Percentiles rank a stretch among this genome's conserved stretches.
phyloP scores from a whole-genome alignment of 2,329 filamentous ascomycete species.

The Neonectria ditissima region DNA sequence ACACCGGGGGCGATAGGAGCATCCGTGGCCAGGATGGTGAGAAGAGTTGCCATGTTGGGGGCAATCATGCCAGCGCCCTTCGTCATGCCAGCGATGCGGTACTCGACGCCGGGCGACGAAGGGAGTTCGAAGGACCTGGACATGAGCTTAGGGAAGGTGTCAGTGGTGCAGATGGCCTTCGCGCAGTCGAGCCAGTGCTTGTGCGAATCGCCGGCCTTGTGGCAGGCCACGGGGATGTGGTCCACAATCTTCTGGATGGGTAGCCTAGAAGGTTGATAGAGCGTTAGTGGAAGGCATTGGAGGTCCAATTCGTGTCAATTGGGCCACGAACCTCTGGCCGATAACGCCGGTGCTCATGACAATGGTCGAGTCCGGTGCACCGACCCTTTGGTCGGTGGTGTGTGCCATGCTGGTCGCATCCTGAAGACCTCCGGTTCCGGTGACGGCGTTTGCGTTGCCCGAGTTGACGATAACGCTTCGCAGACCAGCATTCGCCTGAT shows the following conservation, averaged over 20 bases:
- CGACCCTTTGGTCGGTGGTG: constrained; percentile 75
- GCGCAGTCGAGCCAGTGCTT: constrained; percentile 89
- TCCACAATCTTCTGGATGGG: constrained; percentile 91
- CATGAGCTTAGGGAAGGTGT: constrained; percentile 96
- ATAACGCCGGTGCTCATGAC: constrained; percentile 99
- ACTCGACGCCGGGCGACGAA: constrained; percentile 79
- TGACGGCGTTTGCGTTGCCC: constrained; percentile 97
- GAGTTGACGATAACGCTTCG: constrained; percentile 92
- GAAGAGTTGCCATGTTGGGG: constrained; percentile 97
- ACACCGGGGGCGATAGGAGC: constrained; percentile 78
- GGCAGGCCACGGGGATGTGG: constrained; percentile 82
- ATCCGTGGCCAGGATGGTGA: constrained; percentile 93
- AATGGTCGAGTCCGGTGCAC: constrained; percentile 71
- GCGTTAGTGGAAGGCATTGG: constrained; percentile 28
- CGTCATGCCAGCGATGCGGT: constrained; percentile 92
- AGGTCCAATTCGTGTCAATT: constrained; percentile 19
- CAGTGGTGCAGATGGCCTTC: constrained; percentile 95
- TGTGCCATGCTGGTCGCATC: constrained; percentile 88
- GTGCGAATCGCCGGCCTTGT: constrained; percentile 78
- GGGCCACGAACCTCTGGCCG: constrained; percentile 76
- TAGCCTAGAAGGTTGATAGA: constrained; percentile 65
- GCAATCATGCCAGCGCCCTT: constrained; percentile 99
- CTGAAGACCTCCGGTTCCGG: constrained; percentile 87
- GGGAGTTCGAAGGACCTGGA: constrained; percentile 88
- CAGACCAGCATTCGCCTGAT: constrained; percentile 75